Base-by-base conservation (phyloP, 495 filamentous ascomycete genomes). In the Neurospora sublineolata region DNA sequence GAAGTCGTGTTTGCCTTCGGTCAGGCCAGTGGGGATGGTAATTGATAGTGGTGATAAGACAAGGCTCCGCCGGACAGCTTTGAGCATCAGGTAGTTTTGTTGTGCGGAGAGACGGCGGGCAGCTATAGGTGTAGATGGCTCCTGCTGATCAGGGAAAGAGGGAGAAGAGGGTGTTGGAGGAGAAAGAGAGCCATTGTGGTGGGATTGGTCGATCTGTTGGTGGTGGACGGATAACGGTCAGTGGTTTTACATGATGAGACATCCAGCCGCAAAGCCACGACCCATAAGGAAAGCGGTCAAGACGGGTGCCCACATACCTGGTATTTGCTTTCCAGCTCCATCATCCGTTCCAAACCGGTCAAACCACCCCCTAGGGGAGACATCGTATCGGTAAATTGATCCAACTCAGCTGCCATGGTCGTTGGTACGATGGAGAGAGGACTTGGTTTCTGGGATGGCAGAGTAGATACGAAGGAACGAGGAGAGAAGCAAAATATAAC, bases 291-390 rank as follows among this genome's bases (percentile, higher is more conserved):
- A 72, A 72, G 42, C 72, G 72, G 71, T 74, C 72, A 75, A 70
- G 67, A 72, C 69, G 69, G 38, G 72, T 46, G 40, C 11, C 23
- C 52, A 77, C 82, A 78, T 81, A 86, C 85, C 84, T 86, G 86
- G 78, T 81, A 80, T 77, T 78, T 80, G 72, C 83, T 83, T 75
- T 86, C 85, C 70, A 86, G 77, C 74, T 86, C 84, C 68, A 86
- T 76, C 85, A 87, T 84, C 37, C 77, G 77, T 72, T 84, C 79
- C 64, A 86, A 83, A 73, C 80, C 84, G 74, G 78, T 80, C 73
- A 80, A 75, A 64, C 27, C 52, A 64, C 5, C 27, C 27, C 52
- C 27, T 9, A 33, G 52, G 52, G 18, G 52, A 33, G 27, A 36
- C 52, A 18, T 64, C 2, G 14, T 64, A 64, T 64, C 27, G 52